These are phyloP conservation scores for Kodamaea fukazawae DNA, from an alignment of 805 yeast species.

Conservation along the genomic window DNA sequence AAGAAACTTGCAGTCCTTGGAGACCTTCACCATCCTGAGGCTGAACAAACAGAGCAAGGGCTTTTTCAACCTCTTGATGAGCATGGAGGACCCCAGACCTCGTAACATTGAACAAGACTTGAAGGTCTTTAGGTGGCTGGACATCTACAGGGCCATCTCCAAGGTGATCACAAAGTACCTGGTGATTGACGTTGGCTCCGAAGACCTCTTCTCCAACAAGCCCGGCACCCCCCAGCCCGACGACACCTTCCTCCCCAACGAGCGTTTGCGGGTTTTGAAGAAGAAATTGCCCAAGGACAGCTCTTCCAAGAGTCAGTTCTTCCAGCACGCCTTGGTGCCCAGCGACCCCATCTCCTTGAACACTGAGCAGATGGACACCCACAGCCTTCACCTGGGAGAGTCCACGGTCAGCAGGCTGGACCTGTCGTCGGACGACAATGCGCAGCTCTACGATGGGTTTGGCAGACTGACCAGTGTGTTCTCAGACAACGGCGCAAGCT, in stretches of 20 bases:
- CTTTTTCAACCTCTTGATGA: conserved; percentile 49
- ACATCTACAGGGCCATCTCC: conserved; percentile 49
- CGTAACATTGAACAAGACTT: conserved; percentile 69
- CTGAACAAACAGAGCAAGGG: conserved; percentile 24
- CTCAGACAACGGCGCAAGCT: conserved; percentile 1
- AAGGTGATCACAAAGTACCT: conserved; percentile 59
- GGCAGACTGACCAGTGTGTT: not conserved
- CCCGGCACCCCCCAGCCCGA: not conserved
- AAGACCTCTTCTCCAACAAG: not conserved
- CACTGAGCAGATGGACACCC: not conserved
- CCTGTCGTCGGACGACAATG: not conserved
- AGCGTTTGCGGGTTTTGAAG: conserved; percentile 24
- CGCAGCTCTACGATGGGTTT: not conserved
- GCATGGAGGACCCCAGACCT: conserved; percentile 61
- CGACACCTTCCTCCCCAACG: conserved; percentile 22
- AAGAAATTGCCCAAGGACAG: conserved; percentile 12
- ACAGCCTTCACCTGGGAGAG: conserved; percentile 4
- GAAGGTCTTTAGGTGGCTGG: conserved; percentile 62
- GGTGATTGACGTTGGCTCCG: not conserved
- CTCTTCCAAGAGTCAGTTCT: conserved; percentile 11
- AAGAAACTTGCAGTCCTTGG: conserved; percentile 61
- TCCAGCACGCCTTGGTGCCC: conserved; percentile 21
- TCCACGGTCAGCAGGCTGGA: conserved; percentile 1
- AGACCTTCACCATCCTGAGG: conserved; percentile 59
- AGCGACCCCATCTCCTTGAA: conserved; percentile 17